Base-by-base conservation (phyloP, 352 stramenopile species). In the Phytophthora fragariae region DNA sequence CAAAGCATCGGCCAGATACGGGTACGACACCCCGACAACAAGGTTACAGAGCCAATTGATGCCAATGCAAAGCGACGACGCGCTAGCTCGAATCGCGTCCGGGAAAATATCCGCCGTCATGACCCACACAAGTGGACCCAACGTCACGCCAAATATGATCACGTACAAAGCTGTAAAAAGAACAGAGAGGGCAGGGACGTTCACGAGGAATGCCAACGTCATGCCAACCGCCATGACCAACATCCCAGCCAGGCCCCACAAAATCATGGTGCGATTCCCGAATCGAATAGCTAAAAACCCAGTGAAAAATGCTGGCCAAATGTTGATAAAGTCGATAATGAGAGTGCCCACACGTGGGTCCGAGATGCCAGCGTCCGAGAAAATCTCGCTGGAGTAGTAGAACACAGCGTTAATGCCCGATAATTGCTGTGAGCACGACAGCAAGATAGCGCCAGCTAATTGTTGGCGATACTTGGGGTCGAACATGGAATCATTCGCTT, bases 1-100 rank as follows among this genome's bases (percentile, higher is more conserved):
- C 14, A 89, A 65, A 1, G 73, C 77, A n/a, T 75, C 75, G 0
- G 79, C 74, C 33, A 88, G 62, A 62, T 87, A 90, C 44, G 83
- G 86, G 58, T 83, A 93, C 14, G 73, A 70, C 8, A 91, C 70
- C 5, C 83, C 85, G 29, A 90, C 73, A 6, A 82, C 14, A n/a
- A 92, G 73, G 62, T 89, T 91, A 50, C 68, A 85, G 2, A 80
- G 39, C 78, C 79, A 92, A 52, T 89, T 91, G 29, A 82, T 63
- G 6, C 68, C 68, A n/a, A 75, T 75, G 15, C 68, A 75, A 1
- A 75, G 35, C 19, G 68, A 75, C 8, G 68, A 75, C 24, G 62
- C 68, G 10, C 56, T 72, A 9, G 68, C 68, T 0, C 68, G 68
- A 33, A 75, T 72, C 12, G 68, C 58, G 56, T 75, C 62, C 9